Conservation (phyloP, 2,329 filamentous ascomycete species). For the Claviceps sp. region DNA sequence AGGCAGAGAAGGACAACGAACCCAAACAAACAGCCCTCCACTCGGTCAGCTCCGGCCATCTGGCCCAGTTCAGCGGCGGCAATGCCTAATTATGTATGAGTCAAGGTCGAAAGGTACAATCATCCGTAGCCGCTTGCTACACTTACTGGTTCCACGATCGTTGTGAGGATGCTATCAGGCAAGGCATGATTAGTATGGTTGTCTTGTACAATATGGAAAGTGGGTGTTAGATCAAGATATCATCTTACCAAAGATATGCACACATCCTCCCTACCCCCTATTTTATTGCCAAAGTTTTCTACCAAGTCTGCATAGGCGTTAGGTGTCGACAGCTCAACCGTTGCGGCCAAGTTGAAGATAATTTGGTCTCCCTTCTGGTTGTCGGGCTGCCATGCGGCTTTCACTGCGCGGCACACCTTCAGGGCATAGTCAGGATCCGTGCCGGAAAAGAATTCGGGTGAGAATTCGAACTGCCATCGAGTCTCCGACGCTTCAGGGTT, state of each 20-base stretch:
- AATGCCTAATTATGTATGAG: conserved; percentile 35
- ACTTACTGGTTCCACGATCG: conserved; percentile 56
- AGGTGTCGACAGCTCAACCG: conserved; percentile 86
- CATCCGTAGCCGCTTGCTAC: conserved; percentile 16
- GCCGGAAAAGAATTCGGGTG: conserved; percentile 83
- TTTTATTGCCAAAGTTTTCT: conserved; percentile 84
- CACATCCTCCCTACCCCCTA: conserved; percentile 73
- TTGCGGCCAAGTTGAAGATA: conserved; percentile 94
- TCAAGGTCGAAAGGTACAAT: background rate
- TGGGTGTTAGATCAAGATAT: no score
- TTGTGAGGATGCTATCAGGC: conserved; percentile 63
- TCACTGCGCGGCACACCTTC: conserved; percentile 80
- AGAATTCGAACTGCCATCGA: conserved; percentile 71
- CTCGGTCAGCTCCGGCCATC: conserved; percentile 90
- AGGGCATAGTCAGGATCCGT: conserved; percentile 73
- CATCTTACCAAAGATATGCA: conserved; percentile 54
- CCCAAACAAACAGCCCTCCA: conserved; percentile 71
- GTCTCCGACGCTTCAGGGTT: conserved; percentile 43
- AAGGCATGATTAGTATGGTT: background rate
- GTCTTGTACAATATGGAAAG: background rate
- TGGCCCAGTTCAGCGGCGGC: conserved; percentile 86
- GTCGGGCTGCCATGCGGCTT: conserved; percentile 79
- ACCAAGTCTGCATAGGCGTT: conserved; percentile 96
- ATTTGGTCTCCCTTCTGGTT: conserved; percentile 54
- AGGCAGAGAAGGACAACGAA: background rate